Evolutionary conservation across 2,329 filamentous ascomycete genomes (phyloP).

Genomic region (Metarhizium brunneum): DNA sequence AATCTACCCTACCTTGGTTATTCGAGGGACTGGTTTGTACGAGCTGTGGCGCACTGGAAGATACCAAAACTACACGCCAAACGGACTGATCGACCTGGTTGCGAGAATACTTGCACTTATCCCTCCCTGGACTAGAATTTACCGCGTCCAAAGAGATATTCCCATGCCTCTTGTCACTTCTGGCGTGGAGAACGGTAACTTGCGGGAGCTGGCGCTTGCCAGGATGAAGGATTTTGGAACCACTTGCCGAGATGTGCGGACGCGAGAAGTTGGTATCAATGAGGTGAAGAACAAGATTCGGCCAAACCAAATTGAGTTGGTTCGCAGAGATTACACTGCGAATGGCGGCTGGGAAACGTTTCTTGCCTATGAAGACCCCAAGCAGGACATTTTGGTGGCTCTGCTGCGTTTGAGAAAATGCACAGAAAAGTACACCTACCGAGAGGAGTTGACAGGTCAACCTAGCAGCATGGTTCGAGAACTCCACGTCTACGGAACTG

Average conservation of each 20-base stretch:
- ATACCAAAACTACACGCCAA: slow-evolving; percentile 98
- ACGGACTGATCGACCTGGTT: slow-evolving; percentile 89
- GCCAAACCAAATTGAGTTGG: slow-evolving; percentile 89
- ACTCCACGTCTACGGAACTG: slow-evolving; percentile 92
- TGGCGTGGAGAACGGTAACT: slow-evolving; percentile 94
- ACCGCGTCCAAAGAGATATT: slow-evolving; percentile 95
- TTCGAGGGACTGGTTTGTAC: slow-evolving; percentile 91
- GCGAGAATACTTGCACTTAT: slow-evolving; percentile 92
- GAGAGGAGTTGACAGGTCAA: slow-evolving; percentile 76
- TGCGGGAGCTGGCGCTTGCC: slow-evolving; percentile 87
- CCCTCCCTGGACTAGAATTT: slow-evolving; percentile 96
- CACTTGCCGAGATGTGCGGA: slow-evolving; percentile 90
- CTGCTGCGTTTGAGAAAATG: slow-evolving; percentile 85
- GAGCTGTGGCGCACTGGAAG: slow-evolving; percentile 94
- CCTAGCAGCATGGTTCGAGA: slow-evolving; percentile 88
- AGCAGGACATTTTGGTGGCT: slow-evolving; percentile 94
- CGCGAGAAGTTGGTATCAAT: slow-evolving; percentile 94
- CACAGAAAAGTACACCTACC: slow-evolving; percentile 82
- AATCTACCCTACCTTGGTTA: slow-evolving; percentile 96
- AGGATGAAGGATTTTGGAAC: slow-evolving; percentile 99
- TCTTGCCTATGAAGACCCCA: slow-evolving; percentile 93
- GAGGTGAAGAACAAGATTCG: slow-evolving; percentile 99
- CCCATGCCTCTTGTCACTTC: slow-evolving; percentile 99
- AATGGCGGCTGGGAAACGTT: slow-evolving; percentile 99
- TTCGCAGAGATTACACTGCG: slow-evolving; percentile 85